Conservation (phyloP, 441 rosid genomes). For the Gossypium laxum region DNA sequence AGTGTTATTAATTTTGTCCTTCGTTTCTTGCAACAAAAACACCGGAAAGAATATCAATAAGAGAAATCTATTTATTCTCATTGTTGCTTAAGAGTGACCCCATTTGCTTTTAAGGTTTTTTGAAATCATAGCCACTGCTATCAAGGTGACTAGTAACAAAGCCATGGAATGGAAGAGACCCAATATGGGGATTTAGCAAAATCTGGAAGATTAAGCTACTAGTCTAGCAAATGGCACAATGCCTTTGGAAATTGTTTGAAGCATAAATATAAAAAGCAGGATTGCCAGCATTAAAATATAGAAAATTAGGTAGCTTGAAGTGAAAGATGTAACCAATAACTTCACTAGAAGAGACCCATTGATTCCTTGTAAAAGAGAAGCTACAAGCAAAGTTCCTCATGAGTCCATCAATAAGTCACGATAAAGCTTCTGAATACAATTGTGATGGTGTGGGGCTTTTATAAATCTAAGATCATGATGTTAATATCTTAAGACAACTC, state of each 20-base stretch:
- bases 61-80: conserved; percentile 1
- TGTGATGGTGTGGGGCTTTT: background rate
- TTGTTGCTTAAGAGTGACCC: background rate
- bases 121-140: background rate
- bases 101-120: background rate
- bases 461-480: background rate
- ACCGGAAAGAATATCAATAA: background rate
- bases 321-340: conserved; percentile 1
- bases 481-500: background rate
- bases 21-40: background rate
- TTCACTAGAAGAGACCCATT: background rate
- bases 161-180: background rate
- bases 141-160: conserved; percentile 5
- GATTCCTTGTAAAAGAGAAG: background rate
- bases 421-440: background rate
- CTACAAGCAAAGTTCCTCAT: background rate
- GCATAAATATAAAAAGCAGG: background rate
- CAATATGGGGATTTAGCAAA: background rate
- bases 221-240: background rate
- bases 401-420: background rate
- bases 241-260: background rate
- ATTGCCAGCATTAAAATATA: background rate
- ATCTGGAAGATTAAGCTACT: background rate
- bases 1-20: background rate
- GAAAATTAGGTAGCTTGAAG: background rate